These are phyloP conservation scores for Pleurotus tuber-regium DNA, from an alignment of 768 basidiomycete species.

Conservation along the genomic window DNA sequence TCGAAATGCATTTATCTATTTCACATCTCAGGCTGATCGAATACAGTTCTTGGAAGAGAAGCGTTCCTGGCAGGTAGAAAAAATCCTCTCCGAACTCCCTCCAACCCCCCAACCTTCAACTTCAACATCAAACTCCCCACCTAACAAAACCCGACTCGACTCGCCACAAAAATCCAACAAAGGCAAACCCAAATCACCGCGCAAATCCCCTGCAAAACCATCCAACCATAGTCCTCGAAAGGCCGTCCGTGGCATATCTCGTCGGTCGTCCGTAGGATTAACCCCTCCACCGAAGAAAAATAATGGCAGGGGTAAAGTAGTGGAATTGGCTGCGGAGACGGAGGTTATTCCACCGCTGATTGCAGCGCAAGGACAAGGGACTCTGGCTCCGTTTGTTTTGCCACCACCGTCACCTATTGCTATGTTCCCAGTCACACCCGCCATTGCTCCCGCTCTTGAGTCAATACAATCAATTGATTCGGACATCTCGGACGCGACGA, in stretches of 20 bases:
- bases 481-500: too few species aligned
- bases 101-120: slow-evolving; percentile 36
- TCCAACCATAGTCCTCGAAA: slow-evolving; percentile 49
- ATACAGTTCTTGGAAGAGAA: slow-evolving; percentile 65
- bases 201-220: slow-evolving; percentile 42
- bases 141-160: too few species aligned
- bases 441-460: slow-evolving; percentile 49
- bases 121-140: slow-evolving; percentile 18
- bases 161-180: slow-evolving; percentile 26
- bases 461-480: too few species aligned
- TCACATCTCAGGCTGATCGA: slow-evolving; percentile 51
- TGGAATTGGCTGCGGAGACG: slow-evolving; percentile 38
- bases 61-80: slow-evolving; percentile 67
- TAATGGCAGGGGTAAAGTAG: slow-evolving; percentile 13
- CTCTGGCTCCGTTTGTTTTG: slow-evolving; percentile 56
- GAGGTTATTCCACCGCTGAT: slow-evolving; percentile 34
- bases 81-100: slow-evolving; percentile 57
- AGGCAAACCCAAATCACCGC: slow-evolving; percentile 38
- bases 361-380: too few species aligned
- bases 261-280: slow-evolving; percentile 40
- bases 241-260: slow-evolving; percentile 40
- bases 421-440: slow-evolving; percentile 46
- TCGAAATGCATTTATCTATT: slow-evolving; percentile 10
- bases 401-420: slow-evolving; percentile 52
- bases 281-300: slow-evolving; percentile 18